phyloP scores from a whole-genome alignment of 2,329 filamentous ascomycete genomes.

The Sordariomycetes sp. region DNA sequence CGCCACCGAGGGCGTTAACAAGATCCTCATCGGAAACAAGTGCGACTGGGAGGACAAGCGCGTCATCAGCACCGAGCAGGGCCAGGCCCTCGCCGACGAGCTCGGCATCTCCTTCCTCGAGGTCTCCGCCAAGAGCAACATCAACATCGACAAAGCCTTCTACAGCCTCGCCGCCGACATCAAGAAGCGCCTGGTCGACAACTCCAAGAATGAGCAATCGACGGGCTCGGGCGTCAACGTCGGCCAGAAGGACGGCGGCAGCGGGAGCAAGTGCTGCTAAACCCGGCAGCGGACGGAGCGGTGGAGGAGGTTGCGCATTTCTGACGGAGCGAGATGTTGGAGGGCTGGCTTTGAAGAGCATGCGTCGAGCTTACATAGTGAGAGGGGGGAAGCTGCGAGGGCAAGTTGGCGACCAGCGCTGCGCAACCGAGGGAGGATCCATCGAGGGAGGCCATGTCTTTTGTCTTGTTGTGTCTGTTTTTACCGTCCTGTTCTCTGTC shows the following conservation, averaged over 20 bases:
- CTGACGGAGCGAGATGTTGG: too few relatives aligned
- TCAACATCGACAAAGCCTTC: constrained; percentile 99
- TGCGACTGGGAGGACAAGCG: constrained; percentile 99
- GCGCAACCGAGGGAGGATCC: too few relatives aligned
- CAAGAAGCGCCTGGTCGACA: constrained; percentile 97
- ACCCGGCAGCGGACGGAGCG: constrained; percentile 4
- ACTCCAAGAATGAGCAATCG: constrained; percentile 64
- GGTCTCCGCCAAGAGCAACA: constrained; percentile 97
- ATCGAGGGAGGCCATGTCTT: constrained; percentile 1
- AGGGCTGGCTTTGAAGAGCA: too few relatives aligned
- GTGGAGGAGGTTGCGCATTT: background rate
- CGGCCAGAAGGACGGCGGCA: constrained; percentile 48
- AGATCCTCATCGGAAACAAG: constrained; percentile 99
- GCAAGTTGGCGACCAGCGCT: too few relatives aligned
- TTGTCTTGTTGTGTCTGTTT: constrained; percentile 1
- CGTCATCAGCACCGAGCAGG: constrained; percentile 84
- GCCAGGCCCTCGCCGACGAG: constrained; percentile 88
- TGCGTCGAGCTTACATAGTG: too few relatives aligned
- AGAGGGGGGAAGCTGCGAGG: too few relatives aligned
- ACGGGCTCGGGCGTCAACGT: constrained; percentile 57
- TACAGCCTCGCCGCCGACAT: constrained; percentile 92
- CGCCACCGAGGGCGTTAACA: constrained; percentile 97
- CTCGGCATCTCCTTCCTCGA: constrained; percentile 97
- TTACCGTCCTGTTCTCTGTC: background rate
- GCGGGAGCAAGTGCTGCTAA: constrained; percentile 69